Base-by-base conservation (phyloP, 805 yeast genomes). In the Saccharomyces paradoxus region DNA sequence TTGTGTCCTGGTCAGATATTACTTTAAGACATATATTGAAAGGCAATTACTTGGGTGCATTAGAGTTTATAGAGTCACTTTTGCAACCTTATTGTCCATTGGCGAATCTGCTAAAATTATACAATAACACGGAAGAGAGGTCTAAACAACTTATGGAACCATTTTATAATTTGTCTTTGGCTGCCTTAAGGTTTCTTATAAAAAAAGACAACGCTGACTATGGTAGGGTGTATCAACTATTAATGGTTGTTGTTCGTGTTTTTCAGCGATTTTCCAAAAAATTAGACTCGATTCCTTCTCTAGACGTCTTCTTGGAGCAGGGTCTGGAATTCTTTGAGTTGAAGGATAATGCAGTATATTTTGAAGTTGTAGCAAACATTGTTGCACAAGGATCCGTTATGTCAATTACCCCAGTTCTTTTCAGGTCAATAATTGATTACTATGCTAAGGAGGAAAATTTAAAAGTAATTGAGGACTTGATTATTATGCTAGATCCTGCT, bases 401-500 rank as follows among this genome's bases (percentile, higher is more conserved):
- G 1, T 56, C 68, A 0, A 65, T 90, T 3, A 81, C 96, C 0
- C 91, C 97, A 0, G 57, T 68, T 0, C 73, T 89, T 0, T 74
- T 89, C 58, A 82, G 81, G 59, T 77, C 76, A 12, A 75, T 91
- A 70, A 85, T 91, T 2, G 71, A 73, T 30, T 69, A 73, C 52
- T 82, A 81, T 58, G 72, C 77, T 1, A 54, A 67, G 0, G 58
- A 60, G 4, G 74, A 71, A 5, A 70, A 75, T 49, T 77, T 81
- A 3, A 80, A 77, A 1, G 60, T 70, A 0, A 73, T 92, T 21
- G 90, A 89, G 48, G 84, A 84, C 55, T 64, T 88, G 31, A 74
- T 91, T 10, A 86, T 96, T 60, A 71, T 81, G 1, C 65, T 92
- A 27, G 91, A 90, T 61, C 75, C 87, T 8, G 61, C 74, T 6